A percentile compares a stretch with the other conserved stretches of the same genome.
Evolutionary conservation across 495 filamentous ascomycete species (phyloP).

Genomic region (Acidiella bohemica): DNA sequence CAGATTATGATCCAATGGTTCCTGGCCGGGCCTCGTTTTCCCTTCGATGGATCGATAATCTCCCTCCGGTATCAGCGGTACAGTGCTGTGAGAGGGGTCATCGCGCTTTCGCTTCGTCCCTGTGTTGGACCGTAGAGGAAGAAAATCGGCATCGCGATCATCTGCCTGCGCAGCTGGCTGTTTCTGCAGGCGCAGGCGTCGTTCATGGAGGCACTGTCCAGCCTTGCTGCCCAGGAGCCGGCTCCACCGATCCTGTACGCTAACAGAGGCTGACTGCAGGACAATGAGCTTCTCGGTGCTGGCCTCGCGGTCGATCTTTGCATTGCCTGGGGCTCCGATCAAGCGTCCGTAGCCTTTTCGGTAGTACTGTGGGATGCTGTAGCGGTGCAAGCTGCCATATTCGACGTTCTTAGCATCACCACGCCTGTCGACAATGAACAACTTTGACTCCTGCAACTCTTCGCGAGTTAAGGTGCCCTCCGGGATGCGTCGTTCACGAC

Average conservation of each 20-base stretch:
- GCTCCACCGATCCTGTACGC: background rate
- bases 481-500: no score
- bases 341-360: slow-evolving; percentile 47
- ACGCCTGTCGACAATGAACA: slow-evolving; percentile 26
- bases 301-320: slow-evolving; percentile 9
- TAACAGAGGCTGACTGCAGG: background rate
- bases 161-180: background rate
- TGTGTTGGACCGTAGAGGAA: slow-evolving; percentile 4
- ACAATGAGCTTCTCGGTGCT: slow-evolving; percentile 9
- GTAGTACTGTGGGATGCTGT: slow-evolving; percentile 45
- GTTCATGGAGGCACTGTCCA: background rate
- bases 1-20: slow-evolving; percentile 33
- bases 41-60: slow-evolving; percentile 56
- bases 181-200: background rate
- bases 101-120: slow-evolving; percentile 21
- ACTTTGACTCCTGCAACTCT: slow-evolving; percentile 6
- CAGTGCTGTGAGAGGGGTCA: no score
- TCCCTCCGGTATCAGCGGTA: no score
- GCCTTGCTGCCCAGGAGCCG: background rate
- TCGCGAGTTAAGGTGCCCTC: background rate
- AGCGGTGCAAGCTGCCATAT: slow-evolving; percentile 49
- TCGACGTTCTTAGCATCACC: slow-evolving; percentile 48
- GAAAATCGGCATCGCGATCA: slow-evolving; percentile 20
- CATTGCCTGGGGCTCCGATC: slow-evolving; percentile 31
- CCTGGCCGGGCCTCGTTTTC: slow-evolving; percentile 4